Percentiles rank a stretch among this genome's conserved stretches.
Conservation (phyloP, 2,329 filamentous ascomycete genomes). For the Claviceps citrina region DNA sequence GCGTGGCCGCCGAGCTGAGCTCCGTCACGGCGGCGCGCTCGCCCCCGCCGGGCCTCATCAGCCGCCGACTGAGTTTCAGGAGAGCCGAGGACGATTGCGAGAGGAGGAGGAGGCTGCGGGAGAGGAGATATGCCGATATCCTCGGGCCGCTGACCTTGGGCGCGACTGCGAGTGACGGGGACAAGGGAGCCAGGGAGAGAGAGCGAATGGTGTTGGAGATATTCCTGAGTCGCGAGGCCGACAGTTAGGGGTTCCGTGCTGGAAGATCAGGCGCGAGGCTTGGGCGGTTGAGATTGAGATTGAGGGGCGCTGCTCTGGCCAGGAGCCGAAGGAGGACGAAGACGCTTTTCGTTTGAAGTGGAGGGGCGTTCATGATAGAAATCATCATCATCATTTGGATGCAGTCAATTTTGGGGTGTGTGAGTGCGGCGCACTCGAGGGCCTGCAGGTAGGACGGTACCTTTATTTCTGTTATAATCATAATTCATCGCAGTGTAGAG, state of each 20-base stretch:
- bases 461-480: no score
- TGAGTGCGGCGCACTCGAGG: no score
- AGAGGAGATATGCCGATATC: conserved; percentile 46
- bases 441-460: background rate
- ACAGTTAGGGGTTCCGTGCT: conserved; percentile 14
- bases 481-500: no score
- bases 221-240: conserved; percentile 33
- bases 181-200: conserved; percentile 46
- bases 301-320: background rate
- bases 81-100: conserved; percentile 15
- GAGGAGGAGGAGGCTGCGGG: conserved; percentile 39
- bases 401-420: no score
- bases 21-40: conserved; percentile 19
- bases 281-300: background rate
- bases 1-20: conserved; percentile 34
- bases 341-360: background rate
- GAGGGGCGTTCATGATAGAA: background rate
- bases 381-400: background rate
- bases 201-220: conserved; percentile 54
- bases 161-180: conserved; percentile 37
- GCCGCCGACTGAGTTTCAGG: conserved; percentile 33
- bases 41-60: conserved; percentile 18
- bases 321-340: background rate
- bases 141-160: conserved; percentile 51
- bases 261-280: background rate